A percentile compares a stretch with the other conserved stretches of the same genome.
phyloP scores from a whole-genome alignment of 331 rosid genomes.

The Quercus lobata region DNA sequence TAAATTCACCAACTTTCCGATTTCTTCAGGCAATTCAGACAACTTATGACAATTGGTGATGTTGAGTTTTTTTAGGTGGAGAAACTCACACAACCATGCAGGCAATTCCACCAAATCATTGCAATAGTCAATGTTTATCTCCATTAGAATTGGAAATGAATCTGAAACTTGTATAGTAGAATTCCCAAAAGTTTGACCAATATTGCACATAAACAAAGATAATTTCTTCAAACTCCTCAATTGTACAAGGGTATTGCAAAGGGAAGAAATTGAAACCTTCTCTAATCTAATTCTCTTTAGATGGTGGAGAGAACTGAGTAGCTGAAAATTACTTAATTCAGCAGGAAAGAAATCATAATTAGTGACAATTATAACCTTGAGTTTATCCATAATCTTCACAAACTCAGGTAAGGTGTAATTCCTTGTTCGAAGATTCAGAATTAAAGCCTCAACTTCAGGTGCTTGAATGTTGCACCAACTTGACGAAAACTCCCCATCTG shows the following conservation, averaged over 20 bases:
- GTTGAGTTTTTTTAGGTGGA: conserved; percentile 33
- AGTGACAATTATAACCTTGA: conserved; percentile 30
- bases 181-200: background rate
- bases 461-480: conserved; percentile 23
- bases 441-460: conserved; percentile 26
- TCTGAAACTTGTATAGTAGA: conserved; percentile 5
- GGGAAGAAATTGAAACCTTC: conserved; percentile 18
- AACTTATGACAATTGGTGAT: conserved; percentile 50
- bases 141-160: conserved; percentile 14
- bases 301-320: background rate
- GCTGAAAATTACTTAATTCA: conserved; percentile 16
- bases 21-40: conserved; percentile 34
- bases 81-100: conserved; percentile 27
- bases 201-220: conserved; percentile 22
- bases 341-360: conserved; percentile 11
- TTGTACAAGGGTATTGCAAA: background rate
- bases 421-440: conserved; percentile 23
- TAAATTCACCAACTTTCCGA: conserved; percentile 38
- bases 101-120: conserved; percentile 45
- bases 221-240: conserved; percentile 15
- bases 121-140: conserved; percentile 55
- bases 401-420: conserved; percentile 25
- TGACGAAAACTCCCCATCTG: conserved; percentile 23
- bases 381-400: conserved; percentile 16
- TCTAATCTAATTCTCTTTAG: conserved; percentile 28